Evolutionary conservation across 2,329 filamentous ascomycete species (phyloP).

Genomic region (Fusarium staphyleae): DNA sequence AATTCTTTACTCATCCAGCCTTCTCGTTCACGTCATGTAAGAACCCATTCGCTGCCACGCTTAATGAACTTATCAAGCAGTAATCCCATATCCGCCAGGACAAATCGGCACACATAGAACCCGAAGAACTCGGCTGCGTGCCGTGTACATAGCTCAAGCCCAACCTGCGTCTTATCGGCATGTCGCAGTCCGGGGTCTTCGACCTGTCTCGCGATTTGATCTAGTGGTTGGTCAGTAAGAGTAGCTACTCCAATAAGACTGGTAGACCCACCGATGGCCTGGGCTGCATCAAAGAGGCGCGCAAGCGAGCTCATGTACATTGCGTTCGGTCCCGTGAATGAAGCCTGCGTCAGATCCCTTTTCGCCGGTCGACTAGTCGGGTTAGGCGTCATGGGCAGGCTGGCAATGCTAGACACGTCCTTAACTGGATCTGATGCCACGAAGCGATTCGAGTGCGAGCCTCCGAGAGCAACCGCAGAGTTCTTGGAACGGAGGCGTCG

Average conservation of each 20-base stretch:
- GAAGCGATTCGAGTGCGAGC: slow-evolving; percentile 52
- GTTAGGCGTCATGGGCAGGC: slow-evolving; percentile 76
- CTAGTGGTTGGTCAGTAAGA: slow-evolving; percentile 55
- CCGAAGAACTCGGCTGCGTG: slow-evolving; percentile 98
- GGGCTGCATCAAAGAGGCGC: slow-evolving; percentile 89
- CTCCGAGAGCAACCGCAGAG: slow-evolving; percentile 69
- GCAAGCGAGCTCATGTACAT: slow-evolving; percentile 92
- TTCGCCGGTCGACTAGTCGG: slow-evolving; percentile 73
- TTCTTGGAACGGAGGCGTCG: slow-evolving; percentile 89
- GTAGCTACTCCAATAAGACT: rapidly evolving
- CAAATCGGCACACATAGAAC: slow-evolving; percentile 95
- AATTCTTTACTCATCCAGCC: slow-evolving; percentile 10
- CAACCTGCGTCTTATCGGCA: slow-evolving; percentile 92
- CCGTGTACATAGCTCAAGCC: slow-evolving; percentile 88
- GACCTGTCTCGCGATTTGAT: slow-evolving; percentile 95
- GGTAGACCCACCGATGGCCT: slow-evolving; percentile 78
- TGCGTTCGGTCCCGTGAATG: slow-evolving; percentile 83
- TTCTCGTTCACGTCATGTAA: slow-evolving; percentile 42
- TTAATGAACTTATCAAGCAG: slow-evolving; percentile 98
- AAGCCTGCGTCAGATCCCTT: slow-evolving; percentile 71
- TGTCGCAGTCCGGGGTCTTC: slow-evolving; percentile 93
- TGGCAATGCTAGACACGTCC: slow-evolving; percentile 65
- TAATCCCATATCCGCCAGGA: slow-evolving; percentile 81
- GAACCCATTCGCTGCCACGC: slow-evolving; percentile 93
- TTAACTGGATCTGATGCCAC: slow-evolving; percentile 37